Percentiles rank a stretch among this genome's conserved stretches.
These are phyloP conservation scores for Russula ochroleuca DNA, from an alignment of 768 basidiomycete species.

Conservation along the genomic window DNA sequence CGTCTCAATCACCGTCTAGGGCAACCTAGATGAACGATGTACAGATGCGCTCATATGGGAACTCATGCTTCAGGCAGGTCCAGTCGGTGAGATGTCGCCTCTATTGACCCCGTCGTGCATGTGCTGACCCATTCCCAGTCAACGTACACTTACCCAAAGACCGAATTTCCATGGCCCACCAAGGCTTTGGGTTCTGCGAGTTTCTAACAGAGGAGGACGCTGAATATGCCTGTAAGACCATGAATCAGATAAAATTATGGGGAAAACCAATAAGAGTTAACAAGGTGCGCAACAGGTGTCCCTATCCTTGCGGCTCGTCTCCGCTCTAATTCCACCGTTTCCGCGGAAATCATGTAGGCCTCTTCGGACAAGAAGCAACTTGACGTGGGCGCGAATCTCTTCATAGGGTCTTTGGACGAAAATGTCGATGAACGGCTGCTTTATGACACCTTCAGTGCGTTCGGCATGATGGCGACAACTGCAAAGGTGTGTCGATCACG, in stretches of 20 bases:
- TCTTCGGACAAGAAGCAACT: conserved; percentile 98
- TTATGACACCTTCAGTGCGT: conserved; percentile 94
- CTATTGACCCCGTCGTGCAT: not conserved
- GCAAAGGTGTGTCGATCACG: conserved; percentile 58
- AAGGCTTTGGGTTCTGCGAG: conserved; percentile 99
- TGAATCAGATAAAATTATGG: conserved; percentile 99
- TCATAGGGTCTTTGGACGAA: conserved; percentile 49
- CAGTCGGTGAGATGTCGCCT: conserved; percentile 68
- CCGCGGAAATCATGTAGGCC: conserved; percentile 48
- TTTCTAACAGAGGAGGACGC: conserved; percentile 98
- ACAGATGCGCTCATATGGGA: conserved; percentile 96
- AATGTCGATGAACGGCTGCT: conserved; percentile 90
- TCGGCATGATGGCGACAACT: conserved; percentile 87
- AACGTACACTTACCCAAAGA: conserved; percentile 99
- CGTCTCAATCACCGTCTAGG: conserved; percentile 49
- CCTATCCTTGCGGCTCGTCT: not conserved
- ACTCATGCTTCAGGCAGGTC: conserved; percentile 98
- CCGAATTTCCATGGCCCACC: conserved; percentile 95
- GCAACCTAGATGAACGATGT: conserved; percentile 94
- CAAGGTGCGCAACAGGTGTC: conserved; percentile 59
- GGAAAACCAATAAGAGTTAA: conserved; percentile 98
- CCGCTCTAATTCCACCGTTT: conserved; percentile 13
- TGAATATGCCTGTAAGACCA: conserved; percentile 99
- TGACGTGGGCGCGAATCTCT: conserved; percentile 92
- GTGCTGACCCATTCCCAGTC: conserved; percentile 42